Evolutionary conservation across 2,329 filamentous ascomycete genomes (phyloP), one percentile per base, ranked within the genome.

Genomic region (Fusarium globosum): DNA sequence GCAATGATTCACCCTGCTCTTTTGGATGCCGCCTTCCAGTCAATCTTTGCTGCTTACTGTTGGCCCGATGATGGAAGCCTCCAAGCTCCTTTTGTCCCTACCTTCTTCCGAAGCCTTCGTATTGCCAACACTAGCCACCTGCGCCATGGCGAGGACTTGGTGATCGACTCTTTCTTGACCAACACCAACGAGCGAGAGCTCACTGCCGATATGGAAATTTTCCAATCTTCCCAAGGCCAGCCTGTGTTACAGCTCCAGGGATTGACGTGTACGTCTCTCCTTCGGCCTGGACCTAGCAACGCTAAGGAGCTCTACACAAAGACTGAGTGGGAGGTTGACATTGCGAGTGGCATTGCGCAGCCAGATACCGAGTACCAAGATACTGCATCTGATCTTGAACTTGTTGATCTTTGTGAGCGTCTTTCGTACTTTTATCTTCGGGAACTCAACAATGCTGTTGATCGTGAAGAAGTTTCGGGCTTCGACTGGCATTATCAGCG

Each of bases 1-100:
- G 60, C 60, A 4, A n/a, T 64, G 28, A 71, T 84, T 1, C 82
- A 83, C 49, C 82, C 83, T 0, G 79, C 72, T 1, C 68, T 77
- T 5, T 71, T 85, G 0, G 83, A 84, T 46, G 74, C 75, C 1
- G 79, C 80, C 4, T 79, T 85, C 62, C 83, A 85, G 65, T 68
- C 79, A 10, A 65, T 79, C 15, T 75, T 84, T 10, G 70, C 78
- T 3, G 81, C 82, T 2, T 79, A 76, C 51, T 76, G 77, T 10
- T 79, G 72, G 28, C 83, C 83, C 0, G 78, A 77, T 2, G 80
- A 82, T 45, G 81, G 78, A 7, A 73, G 72, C 7, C 74, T 85
- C 8, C 80, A 78, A 75, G 68, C 78, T 3, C 69, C 80, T 7
- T 78, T 81, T 52, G 66, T 84, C 20, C 69, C 57, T 7, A 68